These are phyloP conservation scores for Ophiostoma australiae DNA, from an alignment of 2,329 filamentous ascomycete species.

Conservation along the genomic window DNA sequence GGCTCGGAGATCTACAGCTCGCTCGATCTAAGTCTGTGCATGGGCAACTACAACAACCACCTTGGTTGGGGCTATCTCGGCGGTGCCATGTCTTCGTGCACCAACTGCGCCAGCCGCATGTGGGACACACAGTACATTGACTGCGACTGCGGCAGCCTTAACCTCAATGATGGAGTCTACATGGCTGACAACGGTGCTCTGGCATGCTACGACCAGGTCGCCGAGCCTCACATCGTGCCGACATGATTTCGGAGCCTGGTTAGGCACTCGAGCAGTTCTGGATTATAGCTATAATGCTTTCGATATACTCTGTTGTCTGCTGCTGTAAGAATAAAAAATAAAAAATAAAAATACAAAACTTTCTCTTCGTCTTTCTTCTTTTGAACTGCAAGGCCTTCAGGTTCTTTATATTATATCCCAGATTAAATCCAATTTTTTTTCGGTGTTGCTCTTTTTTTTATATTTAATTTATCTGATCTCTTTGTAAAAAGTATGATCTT, in stretches of 20 bases:
- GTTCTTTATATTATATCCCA: no score
- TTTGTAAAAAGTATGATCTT: no score
- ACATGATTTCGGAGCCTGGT: not conserved
- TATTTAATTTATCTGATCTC: no score
- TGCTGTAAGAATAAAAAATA: no score
- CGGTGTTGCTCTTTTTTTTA: no score
- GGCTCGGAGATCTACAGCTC: not conserved
- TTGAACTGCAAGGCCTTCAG: no score
- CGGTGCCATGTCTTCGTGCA: slow-evolving; percentile 24
- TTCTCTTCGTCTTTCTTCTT: no score
- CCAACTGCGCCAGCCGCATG: slow-evolving; percentile 19
- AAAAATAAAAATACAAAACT: no score
- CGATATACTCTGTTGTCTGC: no score
- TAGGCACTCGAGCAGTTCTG: no score
- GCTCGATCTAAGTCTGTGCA: slow-evolving; percentile 24
- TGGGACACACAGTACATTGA: slow-evolving; percentile 18
- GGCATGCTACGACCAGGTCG: slow-evolving; percentile 21
- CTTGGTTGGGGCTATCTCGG: slow-evolving; percentile 24
- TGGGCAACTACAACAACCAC: slow-evolving; percentile 25
- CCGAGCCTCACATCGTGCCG: not conserved
- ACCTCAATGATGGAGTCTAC: slow-evolving; percentile 23
- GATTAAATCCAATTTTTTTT: no score
- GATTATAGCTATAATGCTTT: no score
- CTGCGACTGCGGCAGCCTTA: slow-evolving; percentile 25
- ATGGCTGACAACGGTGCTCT: slow-evolving; percentile 16